A percentile compares a stretch with the other conserved stretches of the same genome.
phyloP scores from a whole-genome alignment of 352 stramenopile genomes.

The Phytophthora sansomeana region DNA sequence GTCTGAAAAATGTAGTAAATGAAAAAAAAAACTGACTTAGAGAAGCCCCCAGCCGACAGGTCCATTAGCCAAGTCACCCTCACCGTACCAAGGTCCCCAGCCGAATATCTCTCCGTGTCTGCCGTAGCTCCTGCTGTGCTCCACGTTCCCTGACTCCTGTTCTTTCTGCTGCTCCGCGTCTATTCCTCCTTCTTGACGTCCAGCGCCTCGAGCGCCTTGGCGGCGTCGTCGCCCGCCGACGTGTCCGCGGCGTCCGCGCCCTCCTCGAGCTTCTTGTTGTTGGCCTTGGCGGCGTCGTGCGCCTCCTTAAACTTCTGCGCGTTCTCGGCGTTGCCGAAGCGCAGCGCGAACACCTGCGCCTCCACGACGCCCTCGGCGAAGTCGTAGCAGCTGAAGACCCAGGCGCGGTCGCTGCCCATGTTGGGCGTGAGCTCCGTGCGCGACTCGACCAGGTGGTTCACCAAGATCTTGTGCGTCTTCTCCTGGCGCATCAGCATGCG shows the following conservation, averaged over 20 bases:
- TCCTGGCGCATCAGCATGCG: constrained; percentile 98
- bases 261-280: constrained; percentile 95
- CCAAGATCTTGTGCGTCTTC: constrained; percentile 99
- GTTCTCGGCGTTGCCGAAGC: constrained; percentile 97
- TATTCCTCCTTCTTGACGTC: constrained; percentile 93
- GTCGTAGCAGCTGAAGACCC: constrained; percentile 99
- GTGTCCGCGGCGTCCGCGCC: constrained; percentile 93
- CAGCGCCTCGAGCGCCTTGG: constrained; percentile 91
- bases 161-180: constrained; percentile 2
- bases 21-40: constrained; percentile 23
- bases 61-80: too few species aligned
- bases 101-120: too few species aligned
- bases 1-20: constrained; percentile 43
- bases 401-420: constrained; percentile 96
- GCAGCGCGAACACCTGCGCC: constrained; percentile 90
- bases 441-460: constrained; percentile 97
- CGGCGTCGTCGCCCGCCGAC: constrained; percentile 92
- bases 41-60: too few species aligned
- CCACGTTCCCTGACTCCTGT: too few species aligned
- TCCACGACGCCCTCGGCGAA: constrained; percentile 96
- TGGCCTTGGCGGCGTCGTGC: constrained; percentile 93
- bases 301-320: constrained; percentile 97
- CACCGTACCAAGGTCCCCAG: too few species aligned
- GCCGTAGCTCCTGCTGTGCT: too few species aligned
- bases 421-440: constrained; percentile 97